These are phyloP conservation scores for Pluteus cervinus DNA, from an alignment of 768 basidiomycete species.

Conservation along the genomic window DNA sequence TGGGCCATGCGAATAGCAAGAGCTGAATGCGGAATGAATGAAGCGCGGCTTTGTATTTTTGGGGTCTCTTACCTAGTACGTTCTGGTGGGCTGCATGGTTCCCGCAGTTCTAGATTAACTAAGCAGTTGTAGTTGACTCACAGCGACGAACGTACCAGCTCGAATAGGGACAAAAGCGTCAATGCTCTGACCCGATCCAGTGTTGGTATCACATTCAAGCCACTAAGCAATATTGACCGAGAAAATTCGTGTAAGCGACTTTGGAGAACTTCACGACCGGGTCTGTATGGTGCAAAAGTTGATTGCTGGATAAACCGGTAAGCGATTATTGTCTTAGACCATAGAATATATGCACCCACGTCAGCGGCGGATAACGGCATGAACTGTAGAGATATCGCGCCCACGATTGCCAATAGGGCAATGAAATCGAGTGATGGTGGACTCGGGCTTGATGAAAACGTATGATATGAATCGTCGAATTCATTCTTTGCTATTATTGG, in stretches of 20 bases:
- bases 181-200: slow-evolving; percentile 11
- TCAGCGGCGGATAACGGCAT: slow-evolving; percentile 10
- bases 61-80: slow-evolving; percentile 6
- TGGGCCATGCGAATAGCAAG: slow-evolving; percentile 14
- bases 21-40: too few species aligned
- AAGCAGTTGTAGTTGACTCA: too few species aligned
- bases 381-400: slow-evolving; percentile 13
- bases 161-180: slow-evolving; percentile 9
- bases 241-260: slow-evolving; percentile 11
- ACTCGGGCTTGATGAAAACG: slow-evolving; percentile 8
- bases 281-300: slow-evolving; percentile 8
- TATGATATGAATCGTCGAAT: too few species aligned
- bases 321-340: not conserved
- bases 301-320: slow-evolving; percentile 3
- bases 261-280: slow-evolving; percentile 11
- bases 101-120: slow-evolving; percentile 16
- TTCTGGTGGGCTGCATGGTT: slow-evolving; percentile 7
- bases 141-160: slow-evolving; percentile 9
- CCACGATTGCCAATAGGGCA: slow-evolving; percentile 10
- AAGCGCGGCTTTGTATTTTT: too few species aligned
- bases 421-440: slow-evolving; percentile 11
- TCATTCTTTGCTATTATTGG: too few species aligned
- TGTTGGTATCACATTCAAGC: slow-evolving; percentile 5
- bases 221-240: slow-evolving; percentile 6
- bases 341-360: slow-evolving; percentile 9